Evolutionary conservation across 768 basidiomycete genomes (phyloP), one percentile per base, ranked within the genome.

Genomic region (Fomitopsis serialis): DNA sequence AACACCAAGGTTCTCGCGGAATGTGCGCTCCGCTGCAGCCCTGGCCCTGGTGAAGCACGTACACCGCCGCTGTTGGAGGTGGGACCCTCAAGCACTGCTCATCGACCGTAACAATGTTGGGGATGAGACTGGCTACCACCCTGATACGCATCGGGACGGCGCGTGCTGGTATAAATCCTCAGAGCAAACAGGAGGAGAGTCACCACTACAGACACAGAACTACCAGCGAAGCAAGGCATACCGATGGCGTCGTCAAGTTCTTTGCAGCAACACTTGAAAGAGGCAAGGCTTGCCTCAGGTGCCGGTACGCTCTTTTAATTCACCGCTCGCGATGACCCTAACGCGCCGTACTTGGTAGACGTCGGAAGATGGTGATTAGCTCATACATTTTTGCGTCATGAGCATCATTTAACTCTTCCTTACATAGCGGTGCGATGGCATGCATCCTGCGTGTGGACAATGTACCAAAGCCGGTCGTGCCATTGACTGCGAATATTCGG

Each of bases 401-500:
- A 13, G 24, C 46, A 34, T 35, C 9, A 25, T 4, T 15, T 17
- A 19, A 40, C 21, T 6, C 50, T 84, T 45, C 22, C 5, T 45
- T 45, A 5, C 21, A 9, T 50, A 84, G 86, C 81, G 80, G 73
- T 89, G 87, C 58, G 85, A 89, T 59, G 84, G 85, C 17, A 65
- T 63, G 3, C 79, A 80, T 53, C 86, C 86, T 1, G 69, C 78
- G 10, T 89, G 87, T 63, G 79, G 79, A 1, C 85, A 82, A 40
- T 89, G 87, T 69, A 65, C 70, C 22, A 69, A 74, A 8, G 78
- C 80, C 23, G 79, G 82, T 35, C 79, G 83, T 54, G 74, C 74
- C 24, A 84, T 83, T 48, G 82, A 82, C 27, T 89, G 87, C 65
- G 85, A 88, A 68, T 89, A 87, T 65, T 73, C 80, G 6, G 85